phyloP scores from a whole-genome alignment of 345 rosid genomes.

The Salix dunnii region DNA sequence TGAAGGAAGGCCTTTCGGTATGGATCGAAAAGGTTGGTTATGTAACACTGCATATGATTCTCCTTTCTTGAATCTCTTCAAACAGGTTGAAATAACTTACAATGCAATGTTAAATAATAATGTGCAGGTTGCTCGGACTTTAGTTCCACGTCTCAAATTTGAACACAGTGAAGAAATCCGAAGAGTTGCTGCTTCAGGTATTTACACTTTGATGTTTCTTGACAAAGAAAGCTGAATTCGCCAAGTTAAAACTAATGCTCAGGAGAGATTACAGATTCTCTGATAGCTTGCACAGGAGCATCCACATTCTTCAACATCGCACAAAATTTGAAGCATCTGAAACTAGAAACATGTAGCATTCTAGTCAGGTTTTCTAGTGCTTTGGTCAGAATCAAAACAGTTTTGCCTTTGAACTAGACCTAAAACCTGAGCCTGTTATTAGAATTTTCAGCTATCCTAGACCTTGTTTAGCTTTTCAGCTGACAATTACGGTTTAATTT shows the following conservation, averaged over 20 bases:
- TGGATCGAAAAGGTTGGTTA: conserved; percentile 28
- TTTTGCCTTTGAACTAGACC: background rate
- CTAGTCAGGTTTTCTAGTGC: background rate
- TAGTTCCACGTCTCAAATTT: conserved; percentile 14
- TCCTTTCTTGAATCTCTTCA: background rate
- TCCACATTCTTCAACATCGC: too few species aligned
- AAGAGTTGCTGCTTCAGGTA: conserved; percentile 12
- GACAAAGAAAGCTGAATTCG: background rate
- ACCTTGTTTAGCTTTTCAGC: background rate
- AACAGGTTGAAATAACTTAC: background rate
- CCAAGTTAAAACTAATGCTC: background rate
- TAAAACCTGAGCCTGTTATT: background rate
- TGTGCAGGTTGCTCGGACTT: conserved; percentile 20
- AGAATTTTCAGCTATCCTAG: background rate
- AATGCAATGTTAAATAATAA: background rate
- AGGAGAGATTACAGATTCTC: background rate
- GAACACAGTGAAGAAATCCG: background rate
- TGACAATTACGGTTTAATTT: background rate
- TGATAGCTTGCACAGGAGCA: background rate
- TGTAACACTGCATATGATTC: background rate
- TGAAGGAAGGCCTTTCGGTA: background rate
- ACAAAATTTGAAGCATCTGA: background rate
- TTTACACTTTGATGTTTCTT: background rate
- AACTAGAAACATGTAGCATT: background rate
- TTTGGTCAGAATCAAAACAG: background rate